Evolutionary conservation across 352 stramenopile genomes (phyloP), one percentile per base, ranked within the genome.

Genomic region (Plasmopara viticola): DNA sequence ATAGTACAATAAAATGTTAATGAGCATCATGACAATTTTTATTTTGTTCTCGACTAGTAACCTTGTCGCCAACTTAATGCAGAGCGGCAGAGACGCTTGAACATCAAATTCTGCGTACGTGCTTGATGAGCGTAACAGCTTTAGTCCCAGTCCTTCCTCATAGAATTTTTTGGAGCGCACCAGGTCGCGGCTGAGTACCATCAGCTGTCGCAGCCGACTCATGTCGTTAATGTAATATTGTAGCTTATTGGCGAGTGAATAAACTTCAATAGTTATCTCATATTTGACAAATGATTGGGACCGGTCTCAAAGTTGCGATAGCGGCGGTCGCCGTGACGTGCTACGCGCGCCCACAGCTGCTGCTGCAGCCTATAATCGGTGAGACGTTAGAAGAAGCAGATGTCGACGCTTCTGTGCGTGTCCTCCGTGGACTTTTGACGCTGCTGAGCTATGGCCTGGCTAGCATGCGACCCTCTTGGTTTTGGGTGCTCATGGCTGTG

Each of bases 151-250:
- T 6, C 85, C 85, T 61, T 94, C 74, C 39, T 86, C 60, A 67
- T 87, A 95, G 60, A 95, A 95, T 58, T 84, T 66, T 66, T 66
- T 86, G 52, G 81, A 90, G 33, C 66, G 64, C 57, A 80, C 69
- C 46, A 95, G 48, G 60, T 95, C 85, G 54, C 85, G 81, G 50
- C 76, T 94, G 43, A 95, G 68, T 51, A 95, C 70, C 58, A 95
- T 69, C 53, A 95, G 53, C 67, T 93, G 81, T 58, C 83, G 79
- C 59, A 95, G 64, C 30, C 79, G 68, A 63, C 80, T 82, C 59
- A 70, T 75, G 5, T 25, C 12, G n/a, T 41, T 17, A 41, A 41
- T 18, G 37, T 17, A 17, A 15, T 7, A 14, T 41, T 17, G 5
- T 35, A 12, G 7, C 31, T 35, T 35, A 41, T 41, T 17, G 37